Base-by-base conservation (phyloP, 2,329 filamentous ascomycete genomes). In the Diaporthe australafricana region DNA sequence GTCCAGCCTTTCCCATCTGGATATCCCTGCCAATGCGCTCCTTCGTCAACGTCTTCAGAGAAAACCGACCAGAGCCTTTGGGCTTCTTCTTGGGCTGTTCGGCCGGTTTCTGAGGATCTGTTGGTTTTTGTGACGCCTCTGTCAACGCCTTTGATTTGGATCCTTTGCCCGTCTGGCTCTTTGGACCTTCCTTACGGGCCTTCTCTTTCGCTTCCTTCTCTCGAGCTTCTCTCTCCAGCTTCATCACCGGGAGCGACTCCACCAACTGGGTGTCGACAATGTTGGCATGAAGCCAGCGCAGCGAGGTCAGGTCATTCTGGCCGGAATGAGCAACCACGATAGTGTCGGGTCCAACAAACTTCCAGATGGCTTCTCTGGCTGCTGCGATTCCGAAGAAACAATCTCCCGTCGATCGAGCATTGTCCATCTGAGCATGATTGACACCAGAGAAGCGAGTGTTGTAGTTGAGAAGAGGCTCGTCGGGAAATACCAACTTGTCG, bases 381-480 rank as follows among this genome's bases (percentile, higher is more conserved):
- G 78, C 80, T 32, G 82, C 79, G 4, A 80, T 79, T 0, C 87
- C 87, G 2, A 80, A 72, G 0, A 89, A 73, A 52, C 82, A 85
- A 0, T 76, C 77, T 0, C 77, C 73, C 5, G 71, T 74, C 2
- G 76, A 77, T 0, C 78, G 77, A 4, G 83, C 84, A 0, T 78
- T 73, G 2, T 81, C 73, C 77, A 89, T 83, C 25, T 81, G 79
- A 2, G 70, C 72, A 35, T 77, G 76, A 0, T 81, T 83, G 2
- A 90, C 83, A 1, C 88, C 88, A 0, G 87, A 88, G 72, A 78
- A 88, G 3, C 77, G 80, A 0, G 86, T 88, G 75, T 88, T 87
- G 75, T 84, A 84, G 75, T 89, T 84, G 6, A 76, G 67, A 81
- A 90, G 86, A 11, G 75, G 75, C 0, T 84, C 81, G 14, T 81